These are phyloP conservation scores for Nicotiana tabacum DNA, from an alignment of 257 asterid species.

Conservation along the genomic window DNA sequence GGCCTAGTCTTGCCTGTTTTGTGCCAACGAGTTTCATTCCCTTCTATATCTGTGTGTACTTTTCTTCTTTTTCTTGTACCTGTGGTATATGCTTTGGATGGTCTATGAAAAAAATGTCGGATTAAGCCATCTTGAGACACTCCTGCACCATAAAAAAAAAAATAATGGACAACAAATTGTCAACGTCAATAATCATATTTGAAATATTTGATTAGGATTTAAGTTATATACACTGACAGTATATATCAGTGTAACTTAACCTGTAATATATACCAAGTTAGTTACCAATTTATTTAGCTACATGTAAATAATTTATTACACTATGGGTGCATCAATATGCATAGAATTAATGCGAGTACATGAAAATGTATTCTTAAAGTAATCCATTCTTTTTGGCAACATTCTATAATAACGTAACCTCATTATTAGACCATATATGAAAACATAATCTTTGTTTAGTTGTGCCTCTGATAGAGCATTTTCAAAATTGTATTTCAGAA, in stretches of 20 bases:
- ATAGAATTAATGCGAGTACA: not conserved
- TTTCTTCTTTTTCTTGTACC: slow-evolving; percentile 45
- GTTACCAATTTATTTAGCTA: too few species aligned
- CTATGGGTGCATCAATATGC: too few species aligned
- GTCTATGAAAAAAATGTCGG: slow-evolving; percentile 43
- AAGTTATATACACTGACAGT: too few species aligned
- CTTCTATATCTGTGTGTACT: slow-evolving; percentile 34
- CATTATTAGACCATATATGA: not conserved
- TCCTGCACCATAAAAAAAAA: slow-evolving; percentile 13
- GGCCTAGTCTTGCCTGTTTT: slow-evolving; percentile 46
- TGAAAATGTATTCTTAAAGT: not conserved
- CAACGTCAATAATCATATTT: not conserved
- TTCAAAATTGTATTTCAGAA: not conserved
- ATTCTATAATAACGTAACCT: not conserved
- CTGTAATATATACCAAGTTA: too few species aligned
- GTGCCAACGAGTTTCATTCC: slow-evolving; percentile 45
- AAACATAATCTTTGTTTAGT: not conserved
- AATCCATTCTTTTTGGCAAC: too few species aligned
- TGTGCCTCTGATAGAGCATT: not conserved
- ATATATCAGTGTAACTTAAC: too few species aligned
- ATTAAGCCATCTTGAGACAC: slow-evolving; percentile 38
- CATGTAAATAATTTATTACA: too few species aligned
- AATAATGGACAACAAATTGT: too few species aligned
- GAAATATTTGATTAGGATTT: not conserved
- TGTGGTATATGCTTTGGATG: slow-evolving; percentile 44